Evolutionary conservation across 2,329 filamentous ascomycete species (phyloP).

Genomic region (Calonectria fujianensis): DNA sequence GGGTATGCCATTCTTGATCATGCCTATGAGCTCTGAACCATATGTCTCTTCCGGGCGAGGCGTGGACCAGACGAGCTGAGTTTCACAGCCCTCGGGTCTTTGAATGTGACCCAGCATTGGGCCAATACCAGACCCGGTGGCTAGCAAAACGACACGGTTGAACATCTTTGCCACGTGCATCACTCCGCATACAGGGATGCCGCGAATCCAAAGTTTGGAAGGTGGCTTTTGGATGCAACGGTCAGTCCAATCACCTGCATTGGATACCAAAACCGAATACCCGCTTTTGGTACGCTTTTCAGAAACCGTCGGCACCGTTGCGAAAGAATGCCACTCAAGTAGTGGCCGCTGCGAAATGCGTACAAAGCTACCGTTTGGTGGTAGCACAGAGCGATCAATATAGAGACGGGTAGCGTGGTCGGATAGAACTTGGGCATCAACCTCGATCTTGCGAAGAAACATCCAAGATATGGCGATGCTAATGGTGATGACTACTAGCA

Average conservation of each 20-base stretch:
- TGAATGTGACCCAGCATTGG: conserved; percentile 78
- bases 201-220: conserved; percentile 79
- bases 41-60: conserved; percentile 78
- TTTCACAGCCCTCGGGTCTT: conserved; percentile 64
- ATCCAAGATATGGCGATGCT: conserved; percentile 84
- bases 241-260: conserved; percentile 84
- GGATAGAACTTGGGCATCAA: conserved; percentile 81
- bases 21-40: conserved; percentile 72
- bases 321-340: conserved; percentile 86
- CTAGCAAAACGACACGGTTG: conserved; percentile 79
- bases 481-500: conserved; percentile 78
- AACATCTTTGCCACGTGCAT: conserved; percentile 81
- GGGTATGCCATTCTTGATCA: conserved; percentile 74
- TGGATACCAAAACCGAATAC: conserved; percentile 82
- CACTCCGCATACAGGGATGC: conserved; percentile 80
- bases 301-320: conserved; percentile 77
- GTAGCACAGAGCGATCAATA: conserved; percentile 76
- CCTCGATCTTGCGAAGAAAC: conserved; percentile 79
- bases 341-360: conserved; percentile 78
- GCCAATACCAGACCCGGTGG: conserved; percentile 84
- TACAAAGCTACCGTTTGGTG: conserved; percentile 66
- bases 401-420: conserved; percentile 83
- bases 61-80: conserved; percentile 82
- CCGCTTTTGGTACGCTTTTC: conserved; percentile 59
- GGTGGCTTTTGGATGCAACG: conserved; percentile 78